These are phyloP conservation scores for Erodium maritimum DNA, from an alignment of 345 rosid genomes.

Conservation along the genomic window DNA sequence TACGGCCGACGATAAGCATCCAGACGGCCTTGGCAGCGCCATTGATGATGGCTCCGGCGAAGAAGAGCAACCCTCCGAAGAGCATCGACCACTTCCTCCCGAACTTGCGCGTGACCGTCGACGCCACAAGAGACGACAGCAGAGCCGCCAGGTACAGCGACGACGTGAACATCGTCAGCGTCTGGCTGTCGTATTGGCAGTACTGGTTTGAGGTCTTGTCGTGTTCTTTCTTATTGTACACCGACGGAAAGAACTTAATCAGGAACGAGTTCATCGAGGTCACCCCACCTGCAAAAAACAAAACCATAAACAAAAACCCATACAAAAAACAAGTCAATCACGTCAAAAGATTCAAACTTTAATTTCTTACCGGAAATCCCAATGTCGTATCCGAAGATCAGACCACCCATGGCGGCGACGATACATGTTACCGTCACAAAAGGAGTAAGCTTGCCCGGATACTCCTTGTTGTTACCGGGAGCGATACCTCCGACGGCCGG, in stretches of 20 bases:
- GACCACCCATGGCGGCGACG: conserved; percentile 93
- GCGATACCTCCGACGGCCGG: conserved; percentile 40
- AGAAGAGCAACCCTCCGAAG: conserved; percentile 11
- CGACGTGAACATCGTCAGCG: conserved; percentile 15
- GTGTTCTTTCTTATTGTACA: conserved; percentile 7
- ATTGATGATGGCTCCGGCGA: conserved; percentile 11
- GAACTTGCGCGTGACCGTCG: conserved; percentile 6
- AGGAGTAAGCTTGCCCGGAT: conserved; percentile 75
- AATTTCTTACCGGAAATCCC: conserved; percentile 64
- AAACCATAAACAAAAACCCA: not conserved
- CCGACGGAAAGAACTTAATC: conserved; percentile 9
- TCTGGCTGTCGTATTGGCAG: conserved; percentile 15
- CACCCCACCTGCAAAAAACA: conserved; percentile 9
- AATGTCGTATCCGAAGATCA: conserved; percentile 89
- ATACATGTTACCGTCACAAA: conserved; percentile 68
- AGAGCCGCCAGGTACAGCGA: conserved; percentile 18
- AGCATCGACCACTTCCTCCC: conserved; percentile 14
- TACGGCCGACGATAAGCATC: conserved; percentile 16
- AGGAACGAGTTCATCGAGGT: conserved; percentile 15
- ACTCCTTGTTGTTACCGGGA: conserved; percentile 31
- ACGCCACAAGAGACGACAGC: conserved; percentile 5
- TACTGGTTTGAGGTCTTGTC: conserved; percentile 9
- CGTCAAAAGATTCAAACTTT: too few species aligned
- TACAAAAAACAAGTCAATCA: too few species aligned
- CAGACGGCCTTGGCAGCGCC: conserved; percentile 7